phyloP scores from a whole-genome alignment of 305 asterid species.

The Fraxinus paxiana region DNA sequence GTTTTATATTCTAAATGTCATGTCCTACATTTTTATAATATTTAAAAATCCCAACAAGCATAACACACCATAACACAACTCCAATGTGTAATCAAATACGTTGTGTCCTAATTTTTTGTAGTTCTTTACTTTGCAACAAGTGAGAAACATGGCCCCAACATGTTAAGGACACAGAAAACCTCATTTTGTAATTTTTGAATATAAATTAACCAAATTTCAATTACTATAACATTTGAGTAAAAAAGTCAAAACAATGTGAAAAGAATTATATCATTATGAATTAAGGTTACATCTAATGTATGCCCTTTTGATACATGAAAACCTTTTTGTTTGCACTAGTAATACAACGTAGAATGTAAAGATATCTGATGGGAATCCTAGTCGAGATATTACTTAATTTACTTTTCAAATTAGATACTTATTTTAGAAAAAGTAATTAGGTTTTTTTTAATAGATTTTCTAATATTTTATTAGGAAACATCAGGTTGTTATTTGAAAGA shows the following conservation, averaged over 20 bases:
- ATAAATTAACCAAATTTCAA: not conserved
- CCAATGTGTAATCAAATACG: not conserved
- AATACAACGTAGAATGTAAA: not conserved
- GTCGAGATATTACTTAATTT: not conserved
- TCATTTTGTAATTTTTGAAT: not conserved
- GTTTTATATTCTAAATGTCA: not conserved
- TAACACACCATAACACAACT: not conserved
- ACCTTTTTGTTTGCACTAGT: not conserved
- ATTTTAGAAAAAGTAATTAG: not conserved
- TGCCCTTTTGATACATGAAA: not conserved
- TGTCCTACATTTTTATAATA: not conserved
- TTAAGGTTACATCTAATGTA: not conserved
- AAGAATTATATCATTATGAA: not conserved
- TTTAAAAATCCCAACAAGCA: not conserved
- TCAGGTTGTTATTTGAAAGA: not conserved
- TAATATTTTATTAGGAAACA: not conserved
- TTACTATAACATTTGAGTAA: not conserved
- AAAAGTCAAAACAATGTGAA: not conserved
- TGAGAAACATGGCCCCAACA: not conserved
- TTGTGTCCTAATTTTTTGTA: not conserved
- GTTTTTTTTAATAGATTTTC: not conserved
- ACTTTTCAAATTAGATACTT: not conserved
- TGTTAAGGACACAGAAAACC: not conserved
- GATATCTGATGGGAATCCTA: not conserved
- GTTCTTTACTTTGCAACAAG: not conserved